Base-by-base conservation (phyloP, 371 early-diverging fungal genomes). In the Lichtheimia hyalospora region DNA sequence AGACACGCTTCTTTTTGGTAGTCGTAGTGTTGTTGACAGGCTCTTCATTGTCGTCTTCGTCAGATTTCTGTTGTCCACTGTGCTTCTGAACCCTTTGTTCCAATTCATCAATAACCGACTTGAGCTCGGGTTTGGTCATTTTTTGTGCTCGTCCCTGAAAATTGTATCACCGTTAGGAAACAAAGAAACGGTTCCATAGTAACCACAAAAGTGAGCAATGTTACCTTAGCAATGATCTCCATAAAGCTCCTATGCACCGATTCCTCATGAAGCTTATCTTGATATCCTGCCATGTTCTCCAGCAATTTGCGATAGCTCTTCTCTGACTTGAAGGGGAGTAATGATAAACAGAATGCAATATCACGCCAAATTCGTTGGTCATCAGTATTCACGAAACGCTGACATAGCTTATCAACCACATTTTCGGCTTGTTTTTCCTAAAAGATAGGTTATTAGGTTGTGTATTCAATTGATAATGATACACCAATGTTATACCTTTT, bases 371-470 rank as follows among this genome's bases (percentile, higher is more conserved):
- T 89, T 8, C 96, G 82, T 14, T 78, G 71, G 23, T 89, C 85
- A 16, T 85, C 82, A 3, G 88, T 83, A 44, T 88, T 88, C 62
- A 87, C 79, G 77, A 96, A 96, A 20, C 98, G 88, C 61, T 89
- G 84, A 71, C 96, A 96, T 20, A 98, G 82, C 73, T 98, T 97
- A 55, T 97, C 97, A 0, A 93, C 89, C 52, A 97, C 87, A 61
- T 89, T 93, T 64, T 97, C 98, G 20, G 90, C 88, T 73, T 96
- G 96, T 57, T 90, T 88, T 61, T 96, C 98, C 89, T 92, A 69
- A 34, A 34, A 34, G 34, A n/a, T 5, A 23, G 12, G 3, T 54
- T 14, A 12, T 40, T 51, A 43, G 14, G n/a, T 52, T 53, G 15
- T 18, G 21, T 54, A 20, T 53, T 12, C 1, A 27, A 4, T 8